A percentile compares a stretch with the other conserved stretches of the same genome.
Evolutionary conservation across 2,329 filamentous ascomycete genomes (phyloP).

Genomic region (Paramyrothecium sp.): DNA sequence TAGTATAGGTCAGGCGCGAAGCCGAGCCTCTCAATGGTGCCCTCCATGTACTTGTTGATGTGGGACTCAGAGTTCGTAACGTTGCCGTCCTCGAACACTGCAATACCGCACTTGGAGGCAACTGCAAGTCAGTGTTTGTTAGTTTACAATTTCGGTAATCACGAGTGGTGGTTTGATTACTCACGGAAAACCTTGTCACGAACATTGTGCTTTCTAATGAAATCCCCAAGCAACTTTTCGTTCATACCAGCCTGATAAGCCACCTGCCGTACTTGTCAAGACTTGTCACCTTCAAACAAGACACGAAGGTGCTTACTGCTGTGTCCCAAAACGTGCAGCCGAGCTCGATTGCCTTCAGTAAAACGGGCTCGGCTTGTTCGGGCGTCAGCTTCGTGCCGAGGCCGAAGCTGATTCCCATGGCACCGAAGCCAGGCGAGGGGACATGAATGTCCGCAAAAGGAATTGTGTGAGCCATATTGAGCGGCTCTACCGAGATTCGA

Average conservation of each 20-base stretch:
- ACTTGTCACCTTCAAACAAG: too few species aligned
- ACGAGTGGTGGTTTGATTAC: too few species aligned
- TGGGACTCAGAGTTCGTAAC: conserved; percentile 44
- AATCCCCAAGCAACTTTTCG: conserved; percentile 48
- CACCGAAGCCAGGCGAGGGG: conserved; percentile 41
- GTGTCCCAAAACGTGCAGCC: conserved; percentile 40
- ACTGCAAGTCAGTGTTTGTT: conserved; percentile 25
- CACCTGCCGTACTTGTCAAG: too few species aligned
- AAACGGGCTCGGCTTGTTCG: conserved; percentile 46
- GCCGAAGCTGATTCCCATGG: conserved; percentile 46
- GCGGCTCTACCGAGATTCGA: too few species aligned
- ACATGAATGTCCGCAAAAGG: not conserved
- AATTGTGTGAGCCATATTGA: not conserved
- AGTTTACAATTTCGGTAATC: too few species aligned
- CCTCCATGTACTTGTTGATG: conserved; percentile 47
- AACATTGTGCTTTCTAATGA: conserved; percentile 48
- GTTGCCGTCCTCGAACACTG: conserved; percentile 21
- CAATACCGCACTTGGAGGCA: conserved; percentile 48
- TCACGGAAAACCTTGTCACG: conserved; percentile 47
- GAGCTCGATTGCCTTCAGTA: conserved; percentile 46
- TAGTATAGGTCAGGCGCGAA: conserved; percentile 46
- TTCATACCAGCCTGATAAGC: conserved; percentile 45
- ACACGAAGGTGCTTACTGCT: conserved; percentile 28
- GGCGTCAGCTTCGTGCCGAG: conserved; percentile 38
- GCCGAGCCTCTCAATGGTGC: conserved; percentile 45